A percentile compares a stretch with the other conserved stretches of the same genome.
phyloP scores from a whole-genome alignment of 345 rosid genomes.

The Physaria fendleri region DNA sequence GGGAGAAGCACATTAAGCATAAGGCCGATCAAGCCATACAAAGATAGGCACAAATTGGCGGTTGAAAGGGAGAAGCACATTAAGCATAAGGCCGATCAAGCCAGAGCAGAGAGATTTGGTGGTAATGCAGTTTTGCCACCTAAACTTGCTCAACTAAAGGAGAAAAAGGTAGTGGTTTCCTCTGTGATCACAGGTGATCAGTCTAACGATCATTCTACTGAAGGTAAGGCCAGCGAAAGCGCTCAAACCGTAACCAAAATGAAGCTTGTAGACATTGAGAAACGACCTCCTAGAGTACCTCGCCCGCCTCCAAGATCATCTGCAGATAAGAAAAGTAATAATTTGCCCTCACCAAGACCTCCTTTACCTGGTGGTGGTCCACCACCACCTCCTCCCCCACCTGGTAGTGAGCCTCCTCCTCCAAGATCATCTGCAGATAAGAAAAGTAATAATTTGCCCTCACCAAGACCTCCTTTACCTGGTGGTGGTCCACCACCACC shows the following conservation, averaged over 20 bases:
- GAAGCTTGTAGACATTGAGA: slow-evolving; percentile 67
- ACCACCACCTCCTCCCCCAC: slow-evolving; percentile 52
- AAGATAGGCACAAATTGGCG: slow-evolving; percentile 87
- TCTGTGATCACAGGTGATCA: slow-evolving; percentile 39
- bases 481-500: slow-evolving; percentile 50
- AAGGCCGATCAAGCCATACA: slow-evolving; percentile 83
- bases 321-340: slow-evolving; percentile 31
- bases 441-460: slow-evolving; percentile 25
- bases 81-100: slow-evolving; percentile 76
- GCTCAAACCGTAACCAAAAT: slow-evolving; percentile 55
- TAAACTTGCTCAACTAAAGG: slow-evolving; percentile 71
- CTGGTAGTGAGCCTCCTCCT: slow-evolving; percentile 42
- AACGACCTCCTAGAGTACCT: slow-evolving; percentile 77
- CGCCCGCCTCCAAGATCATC: slow-evolving; percentile 81
- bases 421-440: slow-evolving; percentile 42
- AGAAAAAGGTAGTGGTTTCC: slow-evolving; percentile 36
- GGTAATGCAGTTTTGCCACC: slow-evolving; percentile 53
- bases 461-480: slow-evolving; percentile 41
- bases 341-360: slow-evolving; percentile 35
- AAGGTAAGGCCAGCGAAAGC: slow-evolving; percentile 43
- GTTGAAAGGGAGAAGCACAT: slow-evolving; percentile 82
- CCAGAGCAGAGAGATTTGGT: slow-evolving; percentile 66
- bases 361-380: slow-evolving; percentile 41
- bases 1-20: slow-evolving; percentile 80
- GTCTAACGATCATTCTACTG: slow-evolving; percentile 28